Evolutionary conservation across 768 basidiomycete species (phyloP), one percentile per base, ranked within the genome.

Genomic region (Rhodosporidiobolus odoratus): DNA sequence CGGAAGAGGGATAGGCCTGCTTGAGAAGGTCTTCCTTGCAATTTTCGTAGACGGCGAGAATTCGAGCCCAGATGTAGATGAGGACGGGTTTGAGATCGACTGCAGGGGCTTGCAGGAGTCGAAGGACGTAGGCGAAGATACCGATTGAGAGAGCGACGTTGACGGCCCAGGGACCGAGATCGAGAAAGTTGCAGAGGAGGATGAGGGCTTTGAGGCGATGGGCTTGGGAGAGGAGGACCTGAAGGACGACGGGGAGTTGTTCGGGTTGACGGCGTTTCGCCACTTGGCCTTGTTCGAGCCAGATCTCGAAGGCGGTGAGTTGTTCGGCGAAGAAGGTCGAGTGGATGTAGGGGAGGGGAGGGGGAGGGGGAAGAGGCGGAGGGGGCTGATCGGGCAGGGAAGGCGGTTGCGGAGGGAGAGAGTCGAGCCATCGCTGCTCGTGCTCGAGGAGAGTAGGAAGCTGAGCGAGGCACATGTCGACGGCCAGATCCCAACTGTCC

Each of bases 11-110:
- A 7, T 87, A 83, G 45, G 79, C 78, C 61, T 87, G 90, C 73
- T 87, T 89, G 77, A 89, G 87, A 9, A 99, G 83, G 76, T 98
- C 95, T 27, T 87, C 84, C 78, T 97, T 95, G 59, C 95, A 95
- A 9, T 88, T 86, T 2, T 88, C 87, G 79, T 97, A 95, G n/a
- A 98, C 92, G 3, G 95, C 95, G 37, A 98, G 85, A 72, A 99
- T 97, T 30, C 96, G 86, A 4, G 95, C 90, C 96, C 96, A 98
- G 68, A 99, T 98, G 82, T 97, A 99, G 73, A 98, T 97, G 30
- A 99, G 83, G 15, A 98, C 95, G 1, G 96, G 96, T 35, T 92
- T 89, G n/a, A 98, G 85, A 76, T 98, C 95, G 74, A 88, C 88
- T 2, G 93, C 91, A 1, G 93, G 92, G 0, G 95, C 93, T 80